Percentiles rank a stretch among this genome's conserved stretches.
Conservation (phyloP, 2,329 filamentous ascomycete genomes). For the Paramyrothecium sp. region DNA sequence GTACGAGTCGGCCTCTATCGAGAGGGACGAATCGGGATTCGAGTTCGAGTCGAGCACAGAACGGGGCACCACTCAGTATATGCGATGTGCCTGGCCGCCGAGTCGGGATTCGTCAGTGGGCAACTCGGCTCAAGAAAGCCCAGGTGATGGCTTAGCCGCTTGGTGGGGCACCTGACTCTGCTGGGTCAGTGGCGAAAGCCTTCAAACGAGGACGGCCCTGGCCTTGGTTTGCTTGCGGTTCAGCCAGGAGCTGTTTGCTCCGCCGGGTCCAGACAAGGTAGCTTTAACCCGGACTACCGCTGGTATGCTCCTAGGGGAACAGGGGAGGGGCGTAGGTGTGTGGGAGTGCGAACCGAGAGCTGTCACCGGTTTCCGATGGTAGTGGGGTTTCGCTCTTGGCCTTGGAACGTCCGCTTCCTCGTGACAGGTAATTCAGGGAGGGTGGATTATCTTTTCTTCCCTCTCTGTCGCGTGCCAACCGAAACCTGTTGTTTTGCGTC, state of each 20-base stretch:
- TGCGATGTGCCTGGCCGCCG: neutral
- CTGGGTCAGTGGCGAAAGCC: constrained; percentile 26
- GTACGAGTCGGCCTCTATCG: neutral
- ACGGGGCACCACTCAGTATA: neutral
- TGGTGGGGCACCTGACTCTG: constrained; percentile 30
- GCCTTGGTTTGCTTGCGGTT: neutral
- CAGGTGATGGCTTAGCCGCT: constrained; percentile 14
- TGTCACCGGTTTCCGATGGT: neutral
- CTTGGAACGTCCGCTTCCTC: constrained; percentile 1
- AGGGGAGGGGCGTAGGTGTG: neutral
- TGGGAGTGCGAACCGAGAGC: neutral
- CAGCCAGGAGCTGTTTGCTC: neutral
- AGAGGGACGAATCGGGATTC: neutral
- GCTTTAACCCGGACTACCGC: neutral
- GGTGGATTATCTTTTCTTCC: neutral
- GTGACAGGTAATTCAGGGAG: neutral
- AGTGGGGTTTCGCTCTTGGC: neutral
- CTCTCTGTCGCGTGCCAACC: neutral
- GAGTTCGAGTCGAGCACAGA: neutral
- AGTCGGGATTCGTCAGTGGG: constrained; percentile 1
- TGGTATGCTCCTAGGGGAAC: neutral
- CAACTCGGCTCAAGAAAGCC: constrained; percentile 4
- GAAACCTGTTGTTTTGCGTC: neutral
- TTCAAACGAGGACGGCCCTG: constrained; percentile 11
- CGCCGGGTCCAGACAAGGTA: neutral